Base-by-base conservation (phyloP, 306 rosid genomes). In the Vigna angularis region DNA sequence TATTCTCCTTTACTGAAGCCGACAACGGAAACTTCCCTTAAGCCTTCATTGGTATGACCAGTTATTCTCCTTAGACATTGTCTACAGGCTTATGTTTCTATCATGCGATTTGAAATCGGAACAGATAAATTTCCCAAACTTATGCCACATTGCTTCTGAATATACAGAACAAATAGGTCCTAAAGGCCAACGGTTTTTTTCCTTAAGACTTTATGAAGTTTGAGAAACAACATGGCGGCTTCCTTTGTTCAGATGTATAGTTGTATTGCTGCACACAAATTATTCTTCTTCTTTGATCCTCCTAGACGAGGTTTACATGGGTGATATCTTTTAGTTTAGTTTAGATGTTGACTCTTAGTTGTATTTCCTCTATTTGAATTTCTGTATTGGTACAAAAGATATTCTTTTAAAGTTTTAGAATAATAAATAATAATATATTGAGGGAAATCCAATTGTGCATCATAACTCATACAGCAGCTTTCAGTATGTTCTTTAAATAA, bases 121-220 rank as follows among this genome's bases (percentile, higher is more conserved):
- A 26, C 28, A 26, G 99, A 96, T 96, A 98, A 93, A 96, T 86
- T 96, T 93, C 78, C 97, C 90, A 86, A 97, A 96, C 76, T 96
- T 96, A 82, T 96, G 99, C 89, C 99, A 93, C 87, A 96, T 96
- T 79, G 97, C 98, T 77, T 88, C 97, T 70, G 97, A 93, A 77
- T 96, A 98, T 85, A 91, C 98, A 36, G 99, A 93, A 87, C 99
- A 91, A 87, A 96, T 96, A 66, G 99, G 99, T 80, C 87, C 99
- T 40, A 96, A 93, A 86, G 93, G 97, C 56, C 88, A 94, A 16
- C 91, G 98, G 40, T 96, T 96, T 85, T 96, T 93, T 32, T 32
- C 36, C 38, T 34, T 34, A 5, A 34, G 5, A 34, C 38, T 34
- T 34, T 34, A 34, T 34, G 38, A 34, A 0, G 38, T 34, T 34